Percentiles rank a stretch among this genome's conserved stretches.
phyloP scores from a whole-genome alignment of 2,329 filamentous ascomycete genomes.

The Achaetomium macrosporum region DNA sequence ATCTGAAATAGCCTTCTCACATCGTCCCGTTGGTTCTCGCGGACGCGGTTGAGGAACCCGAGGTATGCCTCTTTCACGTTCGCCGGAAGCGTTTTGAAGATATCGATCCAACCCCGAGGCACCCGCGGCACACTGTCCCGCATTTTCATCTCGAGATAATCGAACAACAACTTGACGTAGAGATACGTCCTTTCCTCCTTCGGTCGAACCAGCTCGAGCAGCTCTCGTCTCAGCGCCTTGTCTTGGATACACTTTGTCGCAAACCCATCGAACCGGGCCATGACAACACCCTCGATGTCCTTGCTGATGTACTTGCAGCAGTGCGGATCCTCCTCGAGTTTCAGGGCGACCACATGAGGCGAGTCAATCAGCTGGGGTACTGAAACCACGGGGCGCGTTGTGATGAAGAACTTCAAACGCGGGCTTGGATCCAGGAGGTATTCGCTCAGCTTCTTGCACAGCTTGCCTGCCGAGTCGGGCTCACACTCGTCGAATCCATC shows the following conservation, averaged over 20 bases:
- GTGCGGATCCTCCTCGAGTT: constrained; percentile 15
- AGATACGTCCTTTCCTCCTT: constrained; percentile 18
- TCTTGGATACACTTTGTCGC: constrained; percentile 16
- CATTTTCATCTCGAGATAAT: constrained; percentile 15
- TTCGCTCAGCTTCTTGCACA: constrained; percentile 8
- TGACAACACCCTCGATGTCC: constrained; percentile 18
- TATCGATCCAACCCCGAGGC: constrained; percentile 15
- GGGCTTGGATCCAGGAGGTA: constrained; percentile 9
- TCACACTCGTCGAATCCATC: constrained; percentile 20
- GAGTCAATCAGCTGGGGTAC: background rate
- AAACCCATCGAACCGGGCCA: constrained; percentile 17
- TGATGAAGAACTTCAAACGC: constrained; percentile 18
- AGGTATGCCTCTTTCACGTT: constrained; percentile 18
- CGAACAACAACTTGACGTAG: constrained; percentile 20
- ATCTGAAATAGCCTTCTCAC: constrained; percentile 18
- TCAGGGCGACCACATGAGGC: background rate
- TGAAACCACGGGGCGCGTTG: constrained; percentile 11
- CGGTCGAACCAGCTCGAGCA: constrained; percentile 11
- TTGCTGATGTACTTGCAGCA: constrained; percentile 16
- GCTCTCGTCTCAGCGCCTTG: constrained; percentile 7
- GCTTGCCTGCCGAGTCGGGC: constrained; percentile 14
- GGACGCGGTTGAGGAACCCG: constrained; percentile 14
- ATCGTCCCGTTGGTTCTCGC: constrained; percentile 14
- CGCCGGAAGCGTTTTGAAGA: constrained; percentile 17
- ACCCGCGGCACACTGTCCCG: constrained; percentile 16